These are phyloP conservation scores for Codiaeum variegatum DNA, from an alignment of 441 rosid species.

Conservation along the genomic window DNA sequence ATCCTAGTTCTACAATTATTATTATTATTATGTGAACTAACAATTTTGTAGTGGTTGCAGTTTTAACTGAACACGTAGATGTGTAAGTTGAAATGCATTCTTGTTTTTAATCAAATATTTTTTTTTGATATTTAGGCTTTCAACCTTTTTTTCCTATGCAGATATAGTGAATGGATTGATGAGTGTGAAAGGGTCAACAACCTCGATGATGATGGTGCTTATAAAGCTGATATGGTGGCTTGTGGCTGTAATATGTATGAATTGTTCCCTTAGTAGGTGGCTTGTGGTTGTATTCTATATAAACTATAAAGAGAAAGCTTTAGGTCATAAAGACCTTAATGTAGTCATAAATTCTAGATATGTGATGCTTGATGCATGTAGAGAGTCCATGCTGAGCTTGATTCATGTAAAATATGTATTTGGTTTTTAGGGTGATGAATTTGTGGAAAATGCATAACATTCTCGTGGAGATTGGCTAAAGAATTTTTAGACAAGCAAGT, in stretches of 20 bases:
- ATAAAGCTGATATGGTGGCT: slow-evolving; percentile 13
- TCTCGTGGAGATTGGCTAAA: too few species aligned
- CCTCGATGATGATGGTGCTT: slow-evolving; percentile 12
- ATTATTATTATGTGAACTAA: not conserved
- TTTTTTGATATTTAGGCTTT: not conserved
- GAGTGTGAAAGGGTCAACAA: slow-evolving; percentile 20
- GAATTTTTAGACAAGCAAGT: too few species aligned
- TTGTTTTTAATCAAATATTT: not conserved
- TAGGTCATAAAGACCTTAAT: not conserved
- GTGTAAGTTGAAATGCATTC: slow-evolving; percentile 8
- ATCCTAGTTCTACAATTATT: not conserved
- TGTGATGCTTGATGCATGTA: slow-evolving; percentile 7
- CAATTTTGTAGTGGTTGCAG: slow-evolving; percentile 4
- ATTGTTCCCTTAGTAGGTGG: too few species aligned
- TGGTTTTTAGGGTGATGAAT: slow-evolving; percentile 6
- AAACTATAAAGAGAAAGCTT: not conserved
- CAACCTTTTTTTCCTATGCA: not conserved
- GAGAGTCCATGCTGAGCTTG: slow-evolving; percentile 6
- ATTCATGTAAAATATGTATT: not conserved
- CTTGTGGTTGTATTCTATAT: not conserved
- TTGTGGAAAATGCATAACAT: not conserved
- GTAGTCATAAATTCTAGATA: not conserved
- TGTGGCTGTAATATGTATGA: not conserved
- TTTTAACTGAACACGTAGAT: slow-evolving; percentile 19
- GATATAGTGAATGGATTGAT: slow-evolving; percentile 24